A percentile compares a stretch with the other conserved stretches of the same genome.
These are phyloP conservation scores for Kalaharituber pfeilii DNA, from an alignment of 2,329 filamentous ascomycete genomes.

Conservation along the genomic window DNA sequence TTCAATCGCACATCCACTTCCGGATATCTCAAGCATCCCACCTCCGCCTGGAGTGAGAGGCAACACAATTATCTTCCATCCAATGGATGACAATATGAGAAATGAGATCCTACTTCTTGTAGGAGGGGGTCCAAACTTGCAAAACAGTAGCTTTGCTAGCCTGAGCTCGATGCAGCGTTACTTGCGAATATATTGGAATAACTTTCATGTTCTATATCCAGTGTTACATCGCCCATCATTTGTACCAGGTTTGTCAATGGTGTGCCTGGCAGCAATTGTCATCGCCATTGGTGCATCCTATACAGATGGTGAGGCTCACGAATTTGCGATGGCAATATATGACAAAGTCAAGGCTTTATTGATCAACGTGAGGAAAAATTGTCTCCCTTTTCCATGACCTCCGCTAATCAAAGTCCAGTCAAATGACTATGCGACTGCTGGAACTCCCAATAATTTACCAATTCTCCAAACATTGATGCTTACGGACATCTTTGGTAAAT, in stretches of 20 bases:
- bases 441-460: constrained; percentile 13
- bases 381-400: background rate
- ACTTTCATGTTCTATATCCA: constrained; percentile 18
- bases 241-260: constrained; percentile 14
- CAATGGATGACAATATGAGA: constrained; percentile 15
- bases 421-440: constrained; percentile 16
- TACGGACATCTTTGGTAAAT: constrained; percentile 18
- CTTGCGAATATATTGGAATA: constrained; percentile 19
- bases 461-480: constrained; percentile 17
- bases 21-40: background rate
- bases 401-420: constrained; percentile 7
- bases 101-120: constrained; percentile 15
- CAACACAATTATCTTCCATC: constrained; percentile 11
- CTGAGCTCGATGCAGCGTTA: constrained; percentile 18
- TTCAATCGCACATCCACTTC: background rate
- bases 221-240: constrained; percentile 19
- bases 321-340: constrained; percentile 17
- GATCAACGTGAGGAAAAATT: constrained; percentile 11
- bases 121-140: constrained; percentile 14
- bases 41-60: background rate
- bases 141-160: constrained; percentile 12
- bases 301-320: constrained; percentile 14
- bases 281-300: constrained; percentile 18
- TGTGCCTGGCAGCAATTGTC: constrained; percentile 17
- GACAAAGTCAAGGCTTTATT: constrained; percentile 18